Evolutionary conservation across 78 protist genomes (phyloP), one percentile per base, ranked within the genome.

Genomic region (Cavenderia fasciculata): DNA sequence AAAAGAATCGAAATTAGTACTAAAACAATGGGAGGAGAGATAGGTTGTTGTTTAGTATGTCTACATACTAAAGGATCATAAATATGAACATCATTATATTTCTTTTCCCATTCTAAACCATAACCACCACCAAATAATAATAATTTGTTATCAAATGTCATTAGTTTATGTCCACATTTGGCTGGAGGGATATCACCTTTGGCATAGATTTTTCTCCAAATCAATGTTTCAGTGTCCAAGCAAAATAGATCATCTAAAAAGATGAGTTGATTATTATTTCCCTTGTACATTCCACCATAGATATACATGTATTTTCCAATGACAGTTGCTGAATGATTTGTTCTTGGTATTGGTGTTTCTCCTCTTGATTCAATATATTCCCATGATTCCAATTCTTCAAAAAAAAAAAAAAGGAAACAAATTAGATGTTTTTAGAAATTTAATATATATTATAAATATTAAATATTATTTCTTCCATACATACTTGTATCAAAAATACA

Each of bases 51-150:
- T n/a, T n/a, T n/a, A n/a, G n/a, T n/a, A n/a, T n/a, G n/a, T n/a
- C n/a, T n/a, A n/a, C n/a, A n/a, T n/a, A n/a, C n/a, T n/a, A n/a
- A n/a, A n/a, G 76, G 85, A 38, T 87, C 93, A 29, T 69, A 87
- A 33, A 71, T 74, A 21, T 87, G 86, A 6, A 87, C 38, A 47
- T 87, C 93, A 59, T 87, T 87, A 61, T 69, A 87, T 38, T 87
- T 87, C 0, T 36, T 65, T 19, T 68, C 85, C 93, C 93, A 87
- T 18, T 62, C 34, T 0, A 23, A 18, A 10, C 93, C 93, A 12
- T 29, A 70, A 11, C 93, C 93, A 56, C 93, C 93, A 23, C 93
- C 93, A 86, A 86, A 86, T 19, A 49, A 14, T 14, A 49, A 74
- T 11, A 86, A 5, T 51, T 88, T 73, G 16, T 46, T 59, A 23